Evolutionary conservation across 1,139 yeast genomes (phyloP), one percentile per base, ranked within the genome.

Genomic region (Scheffersomyces quercinus): DNA sequence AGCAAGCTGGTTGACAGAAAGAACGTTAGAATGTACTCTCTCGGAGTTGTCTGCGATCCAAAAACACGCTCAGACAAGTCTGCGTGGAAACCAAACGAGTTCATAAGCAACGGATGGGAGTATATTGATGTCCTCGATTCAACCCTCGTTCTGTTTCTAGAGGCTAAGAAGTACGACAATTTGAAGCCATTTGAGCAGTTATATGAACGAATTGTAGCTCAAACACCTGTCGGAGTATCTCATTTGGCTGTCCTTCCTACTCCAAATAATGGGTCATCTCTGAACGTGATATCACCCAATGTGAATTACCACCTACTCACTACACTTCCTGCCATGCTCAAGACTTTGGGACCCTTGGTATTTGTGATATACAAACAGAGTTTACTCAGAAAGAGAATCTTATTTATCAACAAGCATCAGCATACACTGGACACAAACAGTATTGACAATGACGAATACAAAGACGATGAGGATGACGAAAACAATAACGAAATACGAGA

Each of bases 301-400:
- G 48, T 62, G 13, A 53, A 55, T n/a, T 54, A 71, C 48, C 89
- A 85, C 55, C 78, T 82, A 48, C 65, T 83, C 16, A 67, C 72
- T 35, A 66, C 75, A 9, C 61, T 83, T 13, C 72, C 78, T 3
- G 60, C 67, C 8, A 63, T 83, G 34, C 59, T 85, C 39, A 70
- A 75, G 34, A 59, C 64, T 6, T 67, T 86, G 45, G 97, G 97
- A 0, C 95, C 97, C 0, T 65, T 86, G 38, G 69, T 86, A 2
- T 88, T 86, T 56, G 79, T 79, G 24, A 61, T 87, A 5, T 88
- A 88, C 83, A 87, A 85, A 59, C 74, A 83, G 31, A 78, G 85
- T 5, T 62, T 90, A 30, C 59, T 86, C 28, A 69, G 95, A 15
- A 78, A 83, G 48, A 72, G 83, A 34, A 72, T 89, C 8, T 49